Evolutionary conservation across 176 grass and related monocot species (phyloP), one percentile per base, ranked within the genome.

Genomic region (Tillandsia fasciculata): DNA sequence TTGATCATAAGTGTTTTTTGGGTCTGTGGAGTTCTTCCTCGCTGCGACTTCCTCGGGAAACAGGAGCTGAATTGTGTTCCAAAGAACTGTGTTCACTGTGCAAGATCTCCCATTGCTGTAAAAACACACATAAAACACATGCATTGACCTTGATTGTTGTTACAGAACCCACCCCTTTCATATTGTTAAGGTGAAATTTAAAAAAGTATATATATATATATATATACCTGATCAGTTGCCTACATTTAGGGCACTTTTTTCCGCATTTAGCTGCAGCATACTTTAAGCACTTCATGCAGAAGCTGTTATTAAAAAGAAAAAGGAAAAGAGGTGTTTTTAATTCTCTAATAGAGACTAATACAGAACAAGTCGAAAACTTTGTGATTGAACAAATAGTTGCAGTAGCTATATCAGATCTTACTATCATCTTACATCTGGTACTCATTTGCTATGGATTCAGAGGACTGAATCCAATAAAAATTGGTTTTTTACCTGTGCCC

Each of bases 11-110:
- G 80, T 42, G 33, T 0, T 42, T 42, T 42, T 68, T 9, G 72
- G 59, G 47, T 51, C 50, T 1, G 52, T 63, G 0, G 79, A 83
- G 48, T 33, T 57, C 74, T 75, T 96, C 81, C 89, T 90, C 47
- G 86, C 64, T 24, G 90, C 84, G 26, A 87, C 69, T 76, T 97
- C 94, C 8, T 74, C 70, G 1, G 94, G 94, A 72, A 97, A 97
- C 14, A 97, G 67, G 51, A 90, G 94, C 42, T 97, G 89, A 22
- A 97, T 92, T 14, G 89, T 97, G 83, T 90, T 92, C 89, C 94
- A 97, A 42, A 97, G 82, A 24, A 97, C 89, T 18, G 87, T 90
- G 24, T 97, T 97, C 61, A 97, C 67, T 33, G 86, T 87, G 77
- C 84, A 97, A 11, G 86, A 79, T 81, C 89, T 97, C 65, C 83